A percentile compares a stretch with the other conserved stretches of the same genome.
phyloP scores from a whole-genome alignment of 352 stramenopile genomes.

The Aphanomyces euteiches region DNA sequence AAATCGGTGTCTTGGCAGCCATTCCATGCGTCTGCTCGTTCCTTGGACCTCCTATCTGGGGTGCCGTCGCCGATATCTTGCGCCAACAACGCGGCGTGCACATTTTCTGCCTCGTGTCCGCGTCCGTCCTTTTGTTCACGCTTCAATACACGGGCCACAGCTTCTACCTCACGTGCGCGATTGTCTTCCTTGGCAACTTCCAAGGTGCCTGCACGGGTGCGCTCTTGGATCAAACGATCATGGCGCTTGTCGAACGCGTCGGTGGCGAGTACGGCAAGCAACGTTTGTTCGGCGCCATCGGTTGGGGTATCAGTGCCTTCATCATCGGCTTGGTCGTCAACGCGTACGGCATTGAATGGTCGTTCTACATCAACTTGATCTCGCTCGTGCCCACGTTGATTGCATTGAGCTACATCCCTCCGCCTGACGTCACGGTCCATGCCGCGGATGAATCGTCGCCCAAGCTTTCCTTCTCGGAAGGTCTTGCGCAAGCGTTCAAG shows the following conservation, averaged over 20 bases:
- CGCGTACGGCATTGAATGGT: conserved; percentile 61
- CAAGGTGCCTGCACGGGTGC: conserved; percentile 61
- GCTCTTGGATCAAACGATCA: conserved; percentile 60
- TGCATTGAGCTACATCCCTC: conserved; percentile 4
- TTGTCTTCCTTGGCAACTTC: conserved; percentile 73
- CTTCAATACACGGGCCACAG: conserved; percentile 53
- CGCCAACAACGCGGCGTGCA: conserved; percentile 65
- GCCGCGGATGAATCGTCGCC: background rate
- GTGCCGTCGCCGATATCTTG: conserved; percentile 53
- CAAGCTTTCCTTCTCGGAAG: background rate
- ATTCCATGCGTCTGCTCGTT: conserved; percentile 69
- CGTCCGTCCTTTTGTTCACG: conserved; percentile 61
- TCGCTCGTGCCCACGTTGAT: conserved; percentile 3
- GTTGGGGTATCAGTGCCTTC: conserved; percentile 64
- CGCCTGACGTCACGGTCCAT: background rate
- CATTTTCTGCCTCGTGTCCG: conserved; percentile 55
- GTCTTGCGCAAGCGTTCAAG: background rate
- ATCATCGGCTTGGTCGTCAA: conserved; percentile 54
- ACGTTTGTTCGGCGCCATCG: conserved; percentile 60
- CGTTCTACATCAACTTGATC: conserved; percentile 47
- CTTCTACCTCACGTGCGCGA: conserved; percentile 66
- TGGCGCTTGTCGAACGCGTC: conserved; percentile 56
- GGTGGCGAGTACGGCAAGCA: conserved; percentile 77
- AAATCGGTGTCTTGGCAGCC: conserved; percentile 67
- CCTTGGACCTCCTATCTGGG: conserved; percentile 62